A percentile compares a stretch with the other conserved stretches of the same genome.
phyloP scores from a whole-genome alignment of 2,329 filamentous ascomycete genomes.

The Didymella arachidicola region DNA sequence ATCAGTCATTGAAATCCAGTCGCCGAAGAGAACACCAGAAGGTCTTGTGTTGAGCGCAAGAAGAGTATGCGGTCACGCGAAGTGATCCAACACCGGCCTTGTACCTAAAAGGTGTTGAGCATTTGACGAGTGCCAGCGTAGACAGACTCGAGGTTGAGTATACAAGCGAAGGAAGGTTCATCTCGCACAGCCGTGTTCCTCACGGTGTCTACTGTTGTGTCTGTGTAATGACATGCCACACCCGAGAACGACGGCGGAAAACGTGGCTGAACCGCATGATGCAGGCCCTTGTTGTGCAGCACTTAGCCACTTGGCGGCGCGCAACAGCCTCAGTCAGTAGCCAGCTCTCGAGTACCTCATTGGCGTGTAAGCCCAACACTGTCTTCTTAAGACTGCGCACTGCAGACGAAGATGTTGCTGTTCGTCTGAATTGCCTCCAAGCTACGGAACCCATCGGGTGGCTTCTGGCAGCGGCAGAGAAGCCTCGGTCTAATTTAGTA shows the following conservation, averaged over 20 bases:
- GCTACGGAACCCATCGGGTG: slow-evolving; percentile 14
- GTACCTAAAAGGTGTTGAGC: too few relatives aligned
- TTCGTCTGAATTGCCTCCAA: not conserved
- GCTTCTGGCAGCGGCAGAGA: slow-evolving; percentile 1
- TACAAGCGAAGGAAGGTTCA: too few relatives aligned
- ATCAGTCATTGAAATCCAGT: too few relatives aligned
- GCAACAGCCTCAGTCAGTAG: slow-evolving; percentile 9
- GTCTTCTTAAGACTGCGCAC: not conserved
- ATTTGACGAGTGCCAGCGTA: too few relatives aligned
- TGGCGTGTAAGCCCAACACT: not conserved
- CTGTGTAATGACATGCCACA: not conserved
- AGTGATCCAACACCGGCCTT: too few relatives aligned
- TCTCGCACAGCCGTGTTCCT: too few relatives aligned
- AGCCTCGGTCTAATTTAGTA: slow-evolving; percentile 15
- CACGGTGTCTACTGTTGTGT: too few relatives aligned
- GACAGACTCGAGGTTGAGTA: too few relatives aligned
- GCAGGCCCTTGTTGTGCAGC: slow-evolving; percentile 9
- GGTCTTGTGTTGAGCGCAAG: too few relatives aligned
- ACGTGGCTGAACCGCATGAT: slow-evolving; percentile 6
- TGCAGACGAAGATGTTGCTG: not conserved
- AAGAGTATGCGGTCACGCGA: too few relatives aligned
- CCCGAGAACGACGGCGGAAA: not conserved
- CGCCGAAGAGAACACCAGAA: too few relatives aligned
- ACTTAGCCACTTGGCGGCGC: slow-evolving; percentile 11
- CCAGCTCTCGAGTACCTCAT: not conserved